Evolutionary conservation across 139 green algal species (phyloP).

Genomic region (Tetradesmus obliquus): DNA sequence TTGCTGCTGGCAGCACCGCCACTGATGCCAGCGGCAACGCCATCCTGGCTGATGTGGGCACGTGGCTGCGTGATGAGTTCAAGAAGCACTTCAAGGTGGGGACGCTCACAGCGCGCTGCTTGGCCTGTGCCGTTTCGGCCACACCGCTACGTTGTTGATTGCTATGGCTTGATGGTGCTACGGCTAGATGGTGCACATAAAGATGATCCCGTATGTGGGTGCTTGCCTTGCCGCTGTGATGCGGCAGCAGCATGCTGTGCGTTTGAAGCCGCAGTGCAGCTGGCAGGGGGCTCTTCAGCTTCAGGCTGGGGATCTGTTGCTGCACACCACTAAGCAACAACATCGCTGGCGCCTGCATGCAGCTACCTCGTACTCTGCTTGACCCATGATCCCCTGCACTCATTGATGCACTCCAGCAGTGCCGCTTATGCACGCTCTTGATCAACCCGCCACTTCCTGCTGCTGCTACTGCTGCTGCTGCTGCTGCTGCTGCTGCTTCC

Average conservation of each 20-base stretch:
- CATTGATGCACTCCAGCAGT: too few species aligned
- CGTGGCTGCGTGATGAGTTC: slow-evolving; percentile 81
- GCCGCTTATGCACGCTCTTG: too few species aligned
- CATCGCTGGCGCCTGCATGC: too few species aligned
- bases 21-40: slow-evolving; percentile 93
- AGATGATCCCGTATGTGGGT: too few species aligned
- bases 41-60: slow-evolving; percentile 90
- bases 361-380: too few species aligned
- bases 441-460: background rate
- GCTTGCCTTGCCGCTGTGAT: too few species aligned
- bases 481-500: background rate
- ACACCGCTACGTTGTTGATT: background rate
- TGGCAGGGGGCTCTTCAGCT: too few species aligned
- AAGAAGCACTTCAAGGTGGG: slow-evolving; percentile 79
- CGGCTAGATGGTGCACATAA: slow-evolving; percentile 20
- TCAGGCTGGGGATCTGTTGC: too few species aligned
- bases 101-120: background rate
- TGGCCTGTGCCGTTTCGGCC: background rate
- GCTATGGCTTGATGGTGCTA: background rate
- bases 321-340: too few species aligned
- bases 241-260: too few species aligned
- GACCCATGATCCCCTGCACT: too few species aligned
- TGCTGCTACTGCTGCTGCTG: background rate
- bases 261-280: background rate
- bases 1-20: slow-evolving; percentile 24